Evolutionary conservation across 306 rosid species (phyloP), one percentile per base, ranked within the genome.

Genomic region (Prunus mira): DNA sequence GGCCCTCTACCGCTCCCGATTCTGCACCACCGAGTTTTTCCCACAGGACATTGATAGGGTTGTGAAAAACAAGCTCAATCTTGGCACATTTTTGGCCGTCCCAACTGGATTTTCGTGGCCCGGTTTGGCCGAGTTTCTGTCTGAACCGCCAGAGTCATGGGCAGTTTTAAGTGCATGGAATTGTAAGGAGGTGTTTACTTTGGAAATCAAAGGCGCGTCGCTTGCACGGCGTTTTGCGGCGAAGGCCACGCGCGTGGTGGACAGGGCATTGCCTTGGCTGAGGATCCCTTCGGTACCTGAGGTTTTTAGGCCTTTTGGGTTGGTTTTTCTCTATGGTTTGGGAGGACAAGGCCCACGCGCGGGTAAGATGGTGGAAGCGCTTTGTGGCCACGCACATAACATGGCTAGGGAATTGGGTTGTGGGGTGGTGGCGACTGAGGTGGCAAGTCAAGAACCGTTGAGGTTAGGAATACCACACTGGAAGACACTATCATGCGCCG

Each of bases 81-180:
- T 89, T 1, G 97, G 95, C 6, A 93, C 96, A 3, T 91, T 82
- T 65, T 88, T 93, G 7, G 91, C 88, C 0, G 86, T 93, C 28
- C 98, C 92, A 0, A 20, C 69, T 12, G 86, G 84, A 67, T 79
- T 78, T 67, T 58, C 74, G 1, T 89, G 96, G 94, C 74, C 83
- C 7, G 91, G 90, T 47, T 54, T 83, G 27, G 88, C 65, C 28
- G 41, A 17, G 11, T 91, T 91, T 68, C 55, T 89, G 17, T 52
- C 67, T 18, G 74, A 66, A 83, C 90, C 88, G 32, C 89, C 90
- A 0, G 49, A 78, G 17, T 93, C 97, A 2, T 91, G 98, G 97
- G 93, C 93, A 9, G 32, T 93, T 2, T 46, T 89, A 27, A 91
- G 97, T 43, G 82, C 85, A 22, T 93, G 96, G 98, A 93, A 91